phyloP scores from a whole-genome alignment of 805 yeast species.

The Zygotorulaspora chibaensis region DNA sequence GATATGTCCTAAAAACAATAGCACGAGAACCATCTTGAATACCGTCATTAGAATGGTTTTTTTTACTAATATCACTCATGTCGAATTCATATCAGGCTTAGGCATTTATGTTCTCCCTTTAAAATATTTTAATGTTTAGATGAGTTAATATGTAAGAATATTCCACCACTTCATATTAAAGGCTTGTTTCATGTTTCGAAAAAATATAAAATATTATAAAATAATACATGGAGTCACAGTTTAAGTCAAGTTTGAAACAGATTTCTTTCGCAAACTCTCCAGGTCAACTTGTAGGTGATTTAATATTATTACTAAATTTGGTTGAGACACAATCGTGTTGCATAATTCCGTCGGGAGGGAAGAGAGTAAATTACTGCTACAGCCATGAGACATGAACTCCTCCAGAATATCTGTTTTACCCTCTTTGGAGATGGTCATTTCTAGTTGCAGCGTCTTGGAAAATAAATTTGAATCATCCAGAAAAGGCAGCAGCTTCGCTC shows the following conservation, averaged over 20 bases:
- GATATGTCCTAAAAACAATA: neutral
- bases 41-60: neutral
- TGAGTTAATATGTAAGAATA: neutral
- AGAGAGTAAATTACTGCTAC: slow-evolving; percentile 1
- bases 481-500: slow-evolving; percentile 1
- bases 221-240: neutral
- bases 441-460: slow-evolving; percentile 7
- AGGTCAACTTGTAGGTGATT: neutral
- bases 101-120: neutral
- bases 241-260: neutral
- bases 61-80: no score
- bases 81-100: no score
- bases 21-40: neutral
- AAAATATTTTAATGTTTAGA: neutral
- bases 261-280: neutral
- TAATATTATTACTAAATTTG: slow-evolving; percentile 2
- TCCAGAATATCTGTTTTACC: slow-evolving; percentile 3
- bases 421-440: neutral
- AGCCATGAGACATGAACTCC: slow-evolving; percentile 5
- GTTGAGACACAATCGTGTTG: slow-evolving; percentile 1
- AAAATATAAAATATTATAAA: neutral
- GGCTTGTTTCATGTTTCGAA: neutral
- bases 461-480: slow-evolving; percentile 8
- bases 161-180: neutral
- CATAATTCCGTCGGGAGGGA: slow-evolving; percentile 4